A percentile compares a stretch with the other conserved stretches of the same genome.
These are phyloP conservation scores for Alnus rubra DNA, from an alignment of 306 rosid genomes.

Conservation along the genomic window DNA sequence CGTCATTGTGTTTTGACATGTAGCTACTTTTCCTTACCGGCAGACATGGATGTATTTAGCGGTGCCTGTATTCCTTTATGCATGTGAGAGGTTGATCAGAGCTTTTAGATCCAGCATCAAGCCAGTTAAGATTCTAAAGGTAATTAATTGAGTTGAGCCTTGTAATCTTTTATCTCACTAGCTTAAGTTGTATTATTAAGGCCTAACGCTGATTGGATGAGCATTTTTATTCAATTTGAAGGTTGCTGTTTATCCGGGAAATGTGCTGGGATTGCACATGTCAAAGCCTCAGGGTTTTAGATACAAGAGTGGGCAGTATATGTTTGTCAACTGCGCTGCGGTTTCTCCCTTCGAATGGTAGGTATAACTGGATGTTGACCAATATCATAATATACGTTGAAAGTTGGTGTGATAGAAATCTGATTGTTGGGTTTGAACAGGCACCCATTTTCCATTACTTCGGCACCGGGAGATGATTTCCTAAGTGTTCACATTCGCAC, in stretches of 20 bases:
- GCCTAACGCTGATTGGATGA: background rate
- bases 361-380: background rate
- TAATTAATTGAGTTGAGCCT: background rate
- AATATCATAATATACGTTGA: too few species aligned
- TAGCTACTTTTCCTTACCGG: background rate
- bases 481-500: constrained; percentile 62
- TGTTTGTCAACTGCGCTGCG: constrained; percentile 58
- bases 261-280: constrained; percentile 55
- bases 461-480: constrained; percentile 57
- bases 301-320: constrained; percentile 64
- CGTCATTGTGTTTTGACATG: background rate
- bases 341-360: constrained; percentile 65
- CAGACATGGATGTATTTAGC: constrained; percentile 67
- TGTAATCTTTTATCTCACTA: background rate
- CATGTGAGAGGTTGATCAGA: constrained; percentile 48
- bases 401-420: background rate
- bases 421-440: constrained; percentile 22
- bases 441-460: constrained; percentile 69
- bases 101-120: constrained; percentile 58
- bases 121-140: constrained; percentile 59
- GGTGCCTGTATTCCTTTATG: constrained; percentile 49
- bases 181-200: background rate
- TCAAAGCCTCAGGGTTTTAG: constrained; percentile 58
- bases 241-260: constrained; percentile 65
- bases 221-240: constrained; percentile 2